Evolutionary conservation across 306 rosid genomes (phyloP).

Genomic region (Vicia sativa): DNA sequence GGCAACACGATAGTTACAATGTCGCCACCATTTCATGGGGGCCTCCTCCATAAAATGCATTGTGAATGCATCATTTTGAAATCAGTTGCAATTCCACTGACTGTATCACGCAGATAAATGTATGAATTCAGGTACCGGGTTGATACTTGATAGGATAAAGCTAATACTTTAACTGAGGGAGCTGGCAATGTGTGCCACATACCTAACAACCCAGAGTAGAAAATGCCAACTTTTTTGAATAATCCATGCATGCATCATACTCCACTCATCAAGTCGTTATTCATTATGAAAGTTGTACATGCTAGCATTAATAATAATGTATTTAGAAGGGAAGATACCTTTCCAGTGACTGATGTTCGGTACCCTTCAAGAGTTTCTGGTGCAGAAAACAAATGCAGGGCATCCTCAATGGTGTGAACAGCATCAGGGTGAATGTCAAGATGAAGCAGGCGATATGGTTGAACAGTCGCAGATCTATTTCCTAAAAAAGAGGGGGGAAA

Average conservation of each 20-base stretch:
- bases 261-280: conserved; percentile 7
- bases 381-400: conserved; percentile 83
- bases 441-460: conserved; percentile 85
- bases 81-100: conserved; percentile 4
- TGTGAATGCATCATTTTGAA: conserved; percentile 4
- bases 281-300: background rate
- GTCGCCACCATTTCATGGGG: background rate
- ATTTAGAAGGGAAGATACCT: conserved; percentile 50
- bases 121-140: background rate
- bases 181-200: background rate
- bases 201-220: background rate
- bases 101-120: background rate
- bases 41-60: conserved; percentile 7
- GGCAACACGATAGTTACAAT: background rate
- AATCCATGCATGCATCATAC: background rate
- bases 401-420: conserved; percentile 81
- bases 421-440: conserved; percentile 85
- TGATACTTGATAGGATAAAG: background rate
- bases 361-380: conserved; percentile 93
- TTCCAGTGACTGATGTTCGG: conserved; percentile 72
- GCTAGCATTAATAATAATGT: background rate
- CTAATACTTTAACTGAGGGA: background rate
- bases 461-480: conserved; percentile 71
- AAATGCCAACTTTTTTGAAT: background rate
- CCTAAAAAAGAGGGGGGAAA: conserved; percentile 37